phyloP scores from a whole-genome alignment of 306 rosid genomes.

The Rosa persica region DNA sequence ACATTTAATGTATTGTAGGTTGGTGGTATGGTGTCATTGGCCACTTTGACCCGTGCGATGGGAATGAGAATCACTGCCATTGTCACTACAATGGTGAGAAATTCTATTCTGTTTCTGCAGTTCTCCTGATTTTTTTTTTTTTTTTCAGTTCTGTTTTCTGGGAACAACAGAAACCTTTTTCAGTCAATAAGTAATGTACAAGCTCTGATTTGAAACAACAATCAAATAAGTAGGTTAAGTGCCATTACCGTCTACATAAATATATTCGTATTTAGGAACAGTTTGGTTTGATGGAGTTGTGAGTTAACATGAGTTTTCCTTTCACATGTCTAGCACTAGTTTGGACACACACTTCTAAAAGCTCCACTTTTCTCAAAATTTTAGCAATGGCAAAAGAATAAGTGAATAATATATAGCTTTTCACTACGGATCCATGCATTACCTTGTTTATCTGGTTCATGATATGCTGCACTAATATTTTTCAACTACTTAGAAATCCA shows the following conservation, averaged over 20 bases:
- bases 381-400: neutral
- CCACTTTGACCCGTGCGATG: conserved; percentile 67
- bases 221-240: neutral
- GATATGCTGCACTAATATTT: neutral
- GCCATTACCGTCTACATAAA: neutral
- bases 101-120: conserved; percentile 24
- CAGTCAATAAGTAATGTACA: neutral
- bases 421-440: neutral
- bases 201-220: neutral
- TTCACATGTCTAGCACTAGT: neutral
- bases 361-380: neutral
- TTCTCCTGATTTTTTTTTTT: neutral
- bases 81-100: conserved; percentile 66
- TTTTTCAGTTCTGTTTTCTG: neutral
- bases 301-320: neutral
- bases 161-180: neutral
- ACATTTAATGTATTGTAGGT: conserved; percentile 41
- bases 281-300: neutral
- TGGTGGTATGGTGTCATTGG: conserved; percentile 96
- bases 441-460: too few relatives aligned
- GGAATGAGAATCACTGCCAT: conserved; percentile 49
- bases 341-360: neutral
- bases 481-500: neutral
- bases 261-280: neutral
- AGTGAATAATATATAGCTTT: neutral